These are phyloP conservation scores for Podosphaera aphanis DNA, from an alignment of 2,329 filamentous ascomycete species.

Conservation along the genomic window DNA sequence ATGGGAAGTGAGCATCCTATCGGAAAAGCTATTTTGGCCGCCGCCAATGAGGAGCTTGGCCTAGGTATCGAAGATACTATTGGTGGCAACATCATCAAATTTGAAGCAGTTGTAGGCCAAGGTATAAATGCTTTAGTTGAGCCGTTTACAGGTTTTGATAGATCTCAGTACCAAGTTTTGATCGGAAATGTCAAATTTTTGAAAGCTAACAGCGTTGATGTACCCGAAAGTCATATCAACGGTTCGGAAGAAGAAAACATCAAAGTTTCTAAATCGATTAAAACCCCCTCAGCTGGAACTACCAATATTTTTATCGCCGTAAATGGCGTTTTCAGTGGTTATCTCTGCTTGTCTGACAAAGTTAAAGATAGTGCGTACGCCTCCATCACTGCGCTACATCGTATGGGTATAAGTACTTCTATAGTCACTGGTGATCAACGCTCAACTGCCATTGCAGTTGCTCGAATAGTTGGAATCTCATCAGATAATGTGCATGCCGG, in stretches of 20 bases:
- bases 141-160: slow-evolving; percentile 43
- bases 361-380: slow-evolving; percentile 73
- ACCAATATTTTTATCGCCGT: slow-evolving; percentile 87
- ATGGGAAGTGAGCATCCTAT: slow-evolving; percentile 91
- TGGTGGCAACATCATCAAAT: slow-evolving; percentile 67
- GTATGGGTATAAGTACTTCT: slow-evolving; percentile 66
- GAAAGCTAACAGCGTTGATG: slow-evolving; percentile 39
- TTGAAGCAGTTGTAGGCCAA: slow-evolving; percentile 60
- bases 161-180: slow-evolving; percentile 52
- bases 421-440: slow-evolving; percentile 87
- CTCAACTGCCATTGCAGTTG: slow-evolving; percentile 64
- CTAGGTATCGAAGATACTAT: slow-evolving; percentile 49
- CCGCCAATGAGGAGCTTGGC: slow-evolving; percentile 53
- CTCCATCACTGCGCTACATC: slow-evolving; percentile 56
- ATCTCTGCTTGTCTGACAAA: slow-evolving; percentile 66
- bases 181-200: slow-evolving; percentile 68
- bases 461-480: slow-evolving; percentile 58
- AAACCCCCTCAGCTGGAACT: slow-evolving; percentile 34
- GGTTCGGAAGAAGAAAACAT: slow-evolving; percentile 35
- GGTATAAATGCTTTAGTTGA: slow-evolving; percentile 68
- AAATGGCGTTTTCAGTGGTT: slow-evolving; percentile 56
- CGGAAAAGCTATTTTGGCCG: slow-evolving; percentile 60
- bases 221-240: slow-evolving; percentile 39
- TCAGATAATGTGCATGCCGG: slow-evolving; percentile 56
- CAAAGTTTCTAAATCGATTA: slow-evolving; percentile 18